Base-by-base conservation (phyloP, 2,329 filamentous ascomycete species). In the Stemphylium vesicarium region DNA sequence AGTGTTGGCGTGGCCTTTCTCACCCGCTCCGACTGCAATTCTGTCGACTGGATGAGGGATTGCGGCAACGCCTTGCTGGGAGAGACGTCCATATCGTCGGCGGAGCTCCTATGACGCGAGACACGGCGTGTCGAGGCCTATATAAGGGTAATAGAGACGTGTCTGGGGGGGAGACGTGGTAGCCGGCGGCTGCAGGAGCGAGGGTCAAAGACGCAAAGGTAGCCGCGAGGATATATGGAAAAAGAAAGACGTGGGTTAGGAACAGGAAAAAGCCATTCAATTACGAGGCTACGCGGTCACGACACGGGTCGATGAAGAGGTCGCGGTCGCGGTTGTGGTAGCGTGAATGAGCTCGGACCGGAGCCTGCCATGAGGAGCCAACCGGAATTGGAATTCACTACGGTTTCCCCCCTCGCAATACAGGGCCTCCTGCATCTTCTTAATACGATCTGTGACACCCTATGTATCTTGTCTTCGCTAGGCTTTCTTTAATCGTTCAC, bases 1-100 rank as follows among this genome's bases (percentile, higher is more conserved):
- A 94, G 80, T 53, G 87, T 85, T 24, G 90, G 84, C 65, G 50
- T 54, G 37, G 47, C 40, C 47, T 79, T 90, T 88, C 61, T 81
- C 75, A 66, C 83, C 81, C 50, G 60, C 57, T 71, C 65, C 26
- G 66, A 59, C 41, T 58, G 67, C 56, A 47, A 50, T 48, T 69
- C 65, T 47, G 65, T 65, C 46, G 65, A 57, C 55, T 66, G 64
- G 37, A 68, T 58, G 45, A 64, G 65, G 65, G 67, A 63, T 59
- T 69, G 71, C 50, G 57, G 50, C 49, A 62, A 53, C 57, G 52
- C 57, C 52, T 65, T 65, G 62, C 51, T 60, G 16, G 68, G 69
- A 33, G 70, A 71, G 31, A 60, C 62, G 65, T 74, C 67, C 74
- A 76, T 76, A 36, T 48, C 60, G 68, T 57, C 57, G 55, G 56